Percentiles rank a stretch among this genome's conserved stretches.
phyloP scores from a whole-genome alignment of 306 rosid species.

The Rosa chinensis region DNA sequence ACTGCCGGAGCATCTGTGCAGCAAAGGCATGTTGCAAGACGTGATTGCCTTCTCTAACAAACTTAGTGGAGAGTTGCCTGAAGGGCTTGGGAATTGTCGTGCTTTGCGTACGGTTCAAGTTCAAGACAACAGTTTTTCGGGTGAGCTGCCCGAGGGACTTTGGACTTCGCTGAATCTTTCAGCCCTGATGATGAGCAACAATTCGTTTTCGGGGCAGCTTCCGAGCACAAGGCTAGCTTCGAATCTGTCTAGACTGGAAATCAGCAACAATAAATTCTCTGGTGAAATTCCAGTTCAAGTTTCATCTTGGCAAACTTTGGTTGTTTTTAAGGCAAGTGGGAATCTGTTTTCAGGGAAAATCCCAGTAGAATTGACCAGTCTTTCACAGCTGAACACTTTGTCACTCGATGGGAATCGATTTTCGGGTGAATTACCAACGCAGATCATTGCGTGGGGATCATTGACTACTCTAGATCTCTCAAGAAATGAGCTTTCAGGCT shows the following conservation, averaged over 20 bases:
- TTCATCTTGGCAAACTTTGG: slow-evolving; percentile 41
- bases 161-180: slow-evolving; percentile 59
- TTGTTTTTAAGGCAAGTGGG: slow-evolving; percentile 64
- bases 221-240: slow-evolving; percentile 43
- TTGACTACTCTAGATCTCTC: slow-evolving; percentile 58
- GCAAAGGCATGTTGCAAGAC: slow-evolving; percentile 50
- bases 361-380: slow-evolving; percentile 55
- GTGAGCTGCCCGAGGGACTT: slow-evolving; percentile 63
- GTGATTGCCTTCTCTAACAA: slow-evolving; percentile 56
- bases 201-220: slow-evolving; percentile 69
- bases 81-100: slow-evolving; percentile 54
- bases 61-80: slow-evolving; percentile 56
- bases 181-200: slow-evolving; percentile 55
- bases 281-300: slow-evolving; percentile 59
- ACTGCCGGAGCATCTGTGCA: slow-evolving; percentile 70
- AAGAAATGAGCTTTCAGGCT: slow-evolving; percentile 62
- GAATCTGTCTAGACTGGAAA: slow-evolving; percentile 60
- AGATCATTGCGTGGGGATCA: slow-evolving; percentile 61
- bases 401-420: slow-evolving; percentile 61
- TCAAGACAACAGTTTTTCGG: slow-evolving; percentile 52
- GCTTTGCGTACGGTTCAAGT: slow-evolving; percentile 48
- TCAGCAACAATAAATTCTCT: slow-evolving; percentile 62
- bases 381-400: slow-evolving; percentile 48
- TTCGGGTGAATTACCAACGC: slow-evolving; percentile 65
- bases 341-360: slow-evolving; percentile 65